Base-by-base conservation (phyloP, 768 basidiomycete genomes). In the Mycena indigotica region DNA sequence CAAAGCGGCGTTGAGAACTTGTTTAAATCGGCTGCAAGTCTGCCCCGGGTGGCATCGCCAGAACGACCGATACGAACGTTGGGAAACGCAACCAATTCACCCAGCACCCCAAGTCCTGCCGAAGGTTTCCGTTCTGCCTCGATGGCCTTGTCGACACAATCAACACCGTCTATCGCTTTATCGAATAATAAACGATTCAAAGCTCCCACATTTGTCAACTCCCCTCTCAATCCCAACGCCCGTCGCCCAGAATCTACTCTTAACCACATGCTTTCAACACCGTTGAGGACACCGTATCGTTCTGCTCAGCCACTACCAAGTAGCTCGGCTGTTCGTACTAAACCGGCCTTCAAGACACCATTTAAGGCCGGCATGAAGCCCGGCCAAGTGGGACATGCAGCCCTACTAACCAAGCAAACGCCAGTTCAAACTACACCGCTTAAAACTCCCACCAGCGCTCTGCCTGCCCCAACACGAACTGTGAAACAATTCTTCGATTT, bases 291-390 rank as follows among this genome's bases (percentile, higher is more conserved):
- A 16, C 19, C 55, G 17, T 23, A 57, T 39, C 19, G 61, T 50
- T 40, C 54, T 44, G 46, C 19, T 69, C 16, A 58, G 58, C 17
- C 40, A 60, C 41, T 15, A 30, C 28, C 26, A 32, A 53, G 55
- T 53, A 23, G 46, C 30, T 29, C 64, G 5, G 13, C 29, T 25
- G 30, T 41, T 28, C 69, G 69, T 50, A 68, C 58, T 28, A 69
- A 70, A 5, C 70, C 76, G 29, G 71, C 75, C n/a, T 87, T 87
- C 58, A 70, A 79, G 5, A 87, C 86, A 1, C 86, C 86, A 0
- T 88, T 89, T 67, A 89, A 87, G 64, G 52, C 69, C 4, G 81
- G 79, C 25, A 74, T 80, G 73, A 73, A 72, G 59, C 80, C 81
- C 45, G 75, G 74, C 32, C 75, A 79, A 60, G 69, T 73, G 45